A percentile compares a stretch with the other conserved stretches of the same genome.
Evolutionary conservation across 1,139 yeast genomes (phyloP).

Genomic region (Debaryomyces nepalensis): DNA sequence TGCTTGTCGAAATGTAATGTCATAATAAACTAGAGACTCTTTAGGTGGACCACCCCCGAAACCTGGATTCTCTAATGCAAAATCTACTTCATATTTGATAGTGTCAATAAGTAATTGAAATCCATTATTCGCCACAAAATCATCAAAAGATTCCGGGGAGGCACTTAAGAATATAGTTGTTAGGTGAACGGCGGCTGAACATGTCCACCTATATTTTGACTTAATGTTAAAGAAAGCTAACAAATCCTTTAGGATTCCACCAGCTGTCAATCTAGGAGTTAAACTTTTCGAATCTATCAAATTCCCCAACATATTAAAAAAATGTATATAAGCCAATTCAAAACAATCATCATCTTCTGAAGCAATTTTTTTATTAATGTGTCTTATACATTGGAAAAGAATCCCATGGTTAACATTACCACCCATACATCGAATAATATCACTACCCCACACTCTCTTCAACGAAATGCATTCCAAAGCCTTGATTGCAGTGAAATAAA

Average conservation of each 20-base stretch:
- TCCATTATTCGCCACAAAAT: conserved; percentile 71
- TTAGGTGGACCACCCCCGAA: conserved; percentile 58
- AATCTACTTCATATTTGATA: conserved; percentile 68
- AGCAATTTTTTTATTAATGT: conserved; percentile 55
- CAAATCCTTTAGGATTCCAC: conserved; percentile 74
- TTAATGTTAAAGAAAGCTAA: conserved; percentile 62
- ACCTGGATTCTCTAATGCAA: conserved; percentile 61
- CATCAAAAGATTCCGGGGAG: conserved; percentile 52
- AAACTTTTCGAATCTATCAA: conserved; percentile 59
- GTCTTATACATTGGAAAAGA: conserved; percentile 71
- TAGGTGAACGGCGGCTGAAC: conserved; percentile 69
- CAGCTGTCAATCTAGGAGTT: conserved; percentile 51
- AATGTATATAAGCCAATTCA: conserved; percentile 56
- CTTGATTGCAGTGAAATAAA: conserved; percentile 64
- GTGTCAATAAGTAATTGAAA: conserved; percentile 63
- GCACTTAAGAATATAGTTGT: conserved; percentile 58
- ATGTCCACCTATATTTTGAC: conserved; percentile 57
- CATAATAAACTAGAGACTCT: conserved; percentile 57
- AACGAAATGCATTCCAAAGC: conserved; percentile 74
- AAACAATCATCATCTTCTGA: conserved; percentile 36
- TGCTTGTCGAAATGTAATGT: conserved; percentile 68
- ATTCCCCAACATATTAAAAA: conserved; percentile 63
- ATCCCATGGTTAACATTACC: conserved; percentile 90
- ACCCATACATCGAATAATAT: conserved; percentile 79
- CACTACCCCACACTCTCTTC: conserved; percentile 75